Base-by-base conservation (phyloP, 768 basidiomycete species). In the Pleurotus citrinopileatus region DNA sequence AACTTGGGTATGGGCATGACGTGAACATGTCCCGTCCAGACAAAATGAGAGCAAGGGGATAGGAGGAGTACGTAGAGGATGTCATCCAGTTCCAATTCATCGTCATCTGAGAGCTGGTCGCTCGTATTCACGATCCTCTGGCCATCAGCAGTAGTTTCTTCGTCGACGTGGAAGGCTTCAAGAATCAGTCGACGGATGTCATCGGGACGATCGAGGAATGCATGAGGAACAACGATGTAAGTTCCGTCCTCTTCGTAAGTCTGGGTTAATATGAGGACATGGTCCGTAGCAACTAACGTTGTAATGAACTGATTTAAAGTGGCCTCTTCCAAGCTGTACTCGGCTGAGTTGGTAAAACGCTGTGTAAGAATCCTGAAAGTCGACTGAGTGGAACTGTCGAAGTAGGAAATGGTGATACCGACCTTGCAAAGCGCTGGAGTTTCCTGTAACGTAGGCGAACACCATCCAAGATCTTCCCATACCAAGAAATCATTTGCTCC, bases 181-280 rank as follows among this genome's bases (percentile, higher is more conserved):
- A 83, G 77, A 8, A 99, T 78, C 25, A 98, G 86, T 38, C 86
- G 82, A 4, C 83, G 83, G 59, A 98, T 88, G 38, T 81, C 72
- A 9, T 89, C 86, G 0, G 89, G 86, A 10, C 85, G 83, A 45
- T 91, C 86, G 61, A 82, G 86, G 9, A 98, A 79, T 3, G 82
- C 80, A 3, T 76, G 80, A 13, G 91, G 85, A 6, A 91, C 96
- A 52, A 99, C 76, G 57, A 98, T 84, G 65, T 98, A 99, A 9
- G 87, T 83, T 3, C 93, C 94, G n/a, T 96, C 87, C 61, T 88
- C 85, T 68, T 96, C 94, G 66, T 89, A 88, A 4, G 72, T 72
- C 51, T 87, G 82, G 1, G 96, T 97, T 69, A 97, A 96, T 42
- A 99, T 91, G 54, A 99, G 83, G 70, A 94, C 88, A 67, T 98